Evolutionary conservation across 2,329 filamentous ascomycete species (phyloP).

Genomic region (Venturia nashicola): DNA sequence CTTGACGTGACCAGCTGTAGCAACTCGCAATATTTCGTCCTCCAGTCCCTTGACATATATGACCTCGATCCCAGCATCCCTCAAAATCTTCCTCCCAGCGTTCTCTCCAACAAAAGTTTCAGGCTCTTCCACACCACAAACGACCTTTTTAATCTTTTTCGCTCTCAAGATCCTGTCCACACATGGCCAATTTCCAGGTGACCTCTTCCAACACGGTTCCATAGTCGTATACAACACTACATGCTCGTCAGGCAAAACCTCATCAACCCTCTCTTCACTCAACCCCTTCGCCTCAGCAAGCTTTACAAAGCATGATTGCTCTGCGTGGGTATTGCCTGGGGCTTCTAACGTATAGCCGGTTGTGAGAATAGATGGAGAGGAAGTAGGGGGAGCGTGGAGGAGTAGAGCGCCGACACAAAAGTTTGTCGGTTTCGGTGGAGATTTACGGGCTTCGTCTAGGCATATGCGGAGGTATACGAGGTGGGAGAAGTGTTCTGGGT

Average conservation of each 20-base stretch:
- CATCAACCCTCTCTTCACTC: slow-evolving; percentile 42
- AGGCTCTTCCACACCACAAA: slow-evolving; percentile 79
- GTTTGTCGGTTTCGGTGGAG: slow-evolving; percentile 78
- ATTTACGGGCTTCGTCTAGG: slow-evolving; percentile 62
- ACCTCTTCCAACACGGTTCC: slow-evolving; percentile 65
- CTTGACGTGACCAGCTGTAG: slow-evolving; percentile 64
- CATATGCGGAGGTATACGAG: slow-evolving; percentile 53
- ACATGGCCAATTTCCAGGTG: slow-evolving; percentile 66
- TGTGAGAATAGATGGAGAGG: slow-evolving; percentile 48
- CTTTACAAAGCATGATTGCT: slow-evolving; percentile 84
- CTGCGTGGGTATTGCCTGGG: slow-evolving; percentile 87
- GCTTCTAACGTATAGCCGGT: slow-evolving; percentile 88
- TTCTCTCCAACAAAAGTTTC: slow-evolving; percentile 82
- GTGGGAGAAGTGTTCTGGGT: slow-evolving; percentile 7
- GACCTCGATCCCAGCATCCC: slow-evolving; percentile 61
- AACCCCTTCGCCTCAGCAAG: slow-evolving; percentile 29
- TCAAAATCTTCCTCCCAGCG: slow-evolving; percentile 56
- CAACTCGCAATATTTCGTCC: slow-evolving; percentile 66
- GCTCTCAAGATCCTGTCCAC: slow-evolving; percentile 61
- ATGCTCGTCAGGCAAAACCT: slow-evolving; percentile 32
- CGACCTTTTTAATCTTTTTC: slow-evolving; percentile 58
- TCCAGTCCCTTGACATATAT: slow-evolving; percentile 65
- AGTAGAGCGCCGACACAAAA: slow-evolving; percentile 93
- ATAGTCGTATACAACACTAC: slow-evolving; percentile 73
- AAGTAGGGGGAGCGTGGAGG: neutral